Percentiles rank a stretch among this genome's conserved stretches.
Conservation (phyloP, 2,329 filamentous ascomycete genomes). For the Botrytis fragariae region DNA sequence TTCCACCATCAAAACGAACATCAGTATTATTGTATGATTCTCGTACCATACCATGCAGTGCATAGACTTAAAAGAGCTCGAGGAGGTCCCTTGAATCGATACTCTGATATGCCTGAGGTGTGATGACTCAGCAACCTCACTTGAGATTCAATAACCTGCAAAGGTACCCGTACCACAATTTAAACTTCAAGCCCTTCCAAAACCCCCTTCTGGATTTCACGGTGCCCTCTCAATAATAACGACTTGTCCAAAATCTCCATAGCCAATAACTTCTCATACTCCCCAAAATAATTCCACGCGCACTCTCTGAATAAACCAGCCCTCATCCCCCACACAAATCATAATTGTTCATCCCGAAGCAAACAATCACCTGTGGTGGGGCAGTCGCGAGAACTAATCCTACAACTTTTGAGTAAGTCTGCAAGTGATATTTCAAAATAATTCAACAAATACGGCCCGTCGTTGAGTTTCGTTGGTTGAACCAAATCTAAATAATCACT, state of each 20-base stretch:
- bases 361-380: constrained; percentile 36
- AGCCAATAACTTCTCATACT: constrained; percentile 11
- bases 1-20: not conserved
- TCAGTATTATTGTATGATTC: not conserved
- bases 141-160: constrained; percentile 4
- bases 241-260: not conserved
- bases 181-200: constrained; percentile 6
- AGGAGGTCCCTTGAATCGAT: not conserved
- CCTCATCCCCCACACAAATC: constrained; percentile 16
- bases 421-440: constrained; percentile 5
- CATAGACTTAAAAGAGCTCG: not conserved
- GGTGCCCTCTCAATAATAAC: constrained; percentile 14
- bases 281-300: constrained; percentile 3
- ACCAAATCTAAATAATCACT: constrained; percentile 7
- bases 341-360: constrained; percentile 23
- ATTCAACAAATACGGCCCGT: not conserved
- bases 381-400: constrained; percentile 27
- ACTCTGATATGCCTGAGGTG: not conserved
- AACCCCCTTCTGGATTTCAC: constrained; percentile 9
- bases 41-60: not conserved
- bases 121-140: constrained; percentile 15
- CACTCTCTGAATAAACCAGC: constrained; percentile 7
- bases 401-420: constrained; percentile 19
- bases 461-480: constrained; percentile 15
- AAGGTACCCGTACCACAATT: constrained; percentile 8